Base-by-base conservation (phyloP, 2,329 filamentous ascomycete genomes). In the Calonectria crousiana region DNA sequence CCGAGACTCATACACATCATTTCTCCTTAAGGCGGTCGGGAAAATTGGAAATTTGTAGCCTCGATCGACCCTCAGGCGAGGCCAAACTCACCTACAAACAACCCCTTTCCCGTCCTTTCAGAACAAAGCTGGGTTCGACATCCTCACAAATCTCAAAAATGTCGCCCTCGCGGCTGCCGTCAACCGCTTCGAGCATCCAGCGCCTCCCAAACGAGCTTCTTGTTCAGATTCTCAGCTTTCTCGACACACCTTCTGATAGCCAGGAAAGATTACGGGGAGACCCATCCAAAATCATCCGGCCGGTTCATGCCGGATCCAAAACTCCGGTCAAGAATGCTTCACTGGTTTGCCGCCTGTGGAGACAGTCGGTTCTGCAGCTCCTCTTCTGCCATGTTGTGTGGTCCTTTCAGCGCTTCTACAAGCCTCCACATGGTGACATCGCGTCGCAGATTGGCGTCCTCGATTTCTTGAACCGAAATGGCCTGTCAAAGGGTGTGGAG, bases 161-260 rank as follows among this genome's bases (percentile, higher is more conserved):
- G 56, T 41, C 23, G 36, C 16, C 62, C 18, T 14, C 62, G 30
- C 20, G 28, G 11, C 23, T 13, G 52, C 30, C 28, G 38, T 38
- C 64, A 26, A 10, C 53, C 9, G n/a, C 69, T 1, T 72, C 67
- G 10, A 72, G 86, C 67, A 67, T 73, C 79, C 75, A 84, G 32
- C 69, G 78, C 32, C 86, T 94, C 26, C 93, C 92, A 2, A 90
- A 90, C 75, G 93, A 94, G 84, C 84, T 94, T 58, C 83, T 93
- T 28, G 82, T 88, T 67, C 86, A 90, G 4, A 89, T 94, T 76
- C 86, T 94, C 77, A 84, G 82, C n/a, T 88, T 88, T 78, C 85
- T 94, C 60, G 87, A 90, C 77, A 78, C 79, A 0, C 81, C 85
- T 3, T 86, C 90, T 13, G 88, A 89, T 16, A 91, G 91, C 0